phyloP scores from a whole-genome alignment of 257 asterid species.

The Verbascum thapsus region DNA sequence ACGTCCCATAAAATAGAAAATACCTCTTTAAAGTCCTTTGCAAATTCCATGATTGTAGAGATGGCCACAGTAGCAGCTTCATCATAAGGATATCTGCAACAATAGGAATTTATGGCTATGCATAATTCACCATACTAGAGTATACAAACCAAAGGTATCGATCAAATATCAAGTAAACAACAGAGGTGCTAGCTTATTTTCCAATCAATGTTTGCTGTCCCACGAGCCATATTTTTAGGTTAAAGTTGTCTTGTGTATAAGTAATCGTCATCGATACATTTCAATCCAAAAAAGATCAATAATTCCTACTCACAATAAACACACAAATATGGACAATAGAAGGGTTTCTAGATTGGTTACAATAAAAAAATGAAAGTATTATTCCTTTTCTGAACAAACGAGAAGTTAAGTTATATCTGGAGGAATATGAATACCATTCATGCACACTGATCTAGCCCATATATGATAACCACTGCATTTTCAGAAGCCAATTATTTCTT shows the following conservation, averaged over 20 bases:
- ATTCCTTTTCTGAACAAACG: neutral
- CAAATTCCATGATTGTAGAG: slow-evolving; percentile 68
- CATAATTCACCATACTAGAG: slow-evolving; percentile 11
- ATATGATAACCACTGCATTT: neutral
- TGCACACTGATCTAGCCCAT: slow-evolving; percentile 11
- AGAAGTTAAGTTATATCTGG: neutral
- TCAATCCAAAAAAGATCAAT: neutral
- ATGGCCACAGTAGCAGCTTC: slow-evolving; percentile 94
- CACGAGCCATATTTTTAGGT: neutral
- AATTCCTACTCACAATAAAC: too few species aligned
- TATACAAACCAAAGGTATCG: slow-evolving; percentile 3
- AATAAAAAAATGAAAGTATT: too few species aligned
- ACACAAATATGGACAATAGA: too few species aligned
- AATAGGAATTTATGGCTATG: slow-evolving; percentile 19
- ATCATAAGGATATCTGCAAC: slow-evolving; percentile 76
- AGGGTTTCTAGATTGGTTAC: too few species aligned
- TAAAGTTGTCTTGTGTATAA: slow-evolving; percentile 7
- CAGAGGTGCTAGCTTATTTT: neutral
- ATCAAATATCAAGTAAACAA: slow-evolving; percentile 17
- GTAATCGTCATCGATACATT: neutral
- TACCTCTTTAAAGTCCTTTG: slow-evolving; percentile 81
- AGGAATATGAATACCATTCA: neutral
- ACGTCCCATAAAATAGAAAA: slow-evolving; percentile 9
- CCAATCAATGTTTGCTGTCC: slow-evolving; percentile 1
- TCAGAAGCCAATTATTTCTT: neutral